phyloP scores from a whole-genome alignment of 148 eudicot genomes.

The Suaeda aralocaspica region DNA sequence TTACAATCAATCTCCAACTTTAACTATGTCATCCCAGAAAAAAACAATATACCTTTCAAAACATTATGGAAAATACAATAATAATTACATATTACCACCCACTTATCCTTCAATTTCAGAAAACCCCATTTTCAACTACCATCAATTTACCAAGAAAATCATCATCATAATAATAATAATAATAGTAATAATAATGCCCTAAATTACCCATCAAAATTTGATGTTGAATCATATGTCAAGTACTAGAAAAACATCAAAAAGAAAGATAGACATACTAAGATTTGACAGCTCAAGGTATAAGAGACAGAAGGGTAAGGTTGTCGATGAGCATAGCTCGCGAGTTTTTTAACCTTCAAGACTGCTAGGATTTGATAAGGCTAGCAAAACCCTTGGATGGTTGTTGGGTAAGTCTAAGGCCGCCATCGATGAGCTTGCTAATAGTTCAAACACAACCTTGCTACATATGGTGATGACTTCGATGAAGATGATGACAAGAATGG shows the following conservation, averaged over 20 bases:
- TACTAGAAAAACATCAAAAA: constrained; percentile 6
- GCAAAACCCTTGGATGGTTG: constrained; percentile 47
- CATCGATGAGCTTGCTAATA: constrained; percentile 27
- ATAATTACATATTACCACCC: constrained; percentile 2
- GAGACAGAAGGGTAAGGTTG: constrained; percentile 46
- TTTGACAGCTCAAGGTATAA: constrained; percentile 39
- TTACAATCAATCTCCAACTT: constrained; percentile 20
- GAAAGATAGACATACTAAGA: constrained; percentile 49
- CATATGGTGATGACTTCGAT: background rate
- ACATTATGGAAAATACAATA: constrained; percentile 8
- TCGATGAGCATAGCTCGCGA: constrained; percentile 38
- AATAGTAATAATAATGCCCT: no score
- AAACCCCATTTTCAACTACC: constrained; percentile 8
- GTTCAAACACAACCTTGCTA: background rate
- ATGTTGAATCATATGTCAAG: constrained; percentile 1
- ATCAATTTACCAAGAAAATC: constrained; percentile 13
- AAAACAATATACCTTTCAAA: constrained; percentile 12
- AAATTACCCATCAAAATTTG: background rate
- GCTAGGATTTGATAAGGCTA: constrained; percentile 47
- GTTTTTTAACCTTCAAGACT: constrained; percentile 48
- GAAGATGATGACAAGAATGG: background rate
- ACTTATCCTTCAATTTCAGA: constrained; percentile 9
- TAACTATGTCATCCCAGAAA: constrained; percentile 7
- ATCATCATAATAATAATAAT: background rate
- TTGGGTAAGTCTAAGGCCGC: constrained; percentile 33